Base-by-base conservation (phyloP, 2,329 filamentous ascomycete species). In the Acrocalymma vagum region DNA sequence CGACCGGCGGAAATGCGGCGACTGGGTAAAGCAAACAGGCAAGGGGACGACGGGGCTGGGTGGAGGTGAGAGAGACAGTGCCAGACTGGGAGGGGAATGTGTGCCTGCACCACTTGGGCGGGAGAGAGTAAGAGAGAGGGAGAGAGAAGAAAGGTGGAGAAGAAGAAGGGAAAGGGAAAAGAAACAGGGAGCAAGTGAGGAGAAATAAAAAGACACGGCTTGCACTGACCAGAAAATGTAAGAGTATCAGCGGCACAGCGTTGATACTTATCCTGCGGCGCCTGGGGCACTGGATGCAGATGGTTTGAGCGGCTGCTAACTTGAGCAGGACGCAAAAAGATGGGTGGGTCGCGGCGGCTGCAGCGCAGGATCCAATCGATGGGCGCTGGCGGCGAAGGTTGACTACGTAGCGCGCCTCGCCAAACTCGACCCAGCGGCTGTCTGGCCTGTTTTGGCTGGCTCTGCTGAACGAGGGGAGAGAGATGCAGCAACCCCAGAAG, bases 1-100 rank as follows among this genome's bases (percentile, higher is more conserved):
- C 63, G 66, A 50, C 62, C 59, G 55, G 62, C 64, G 60, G 61
- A 63, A 61, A 45, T 44, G 23, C 43, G 42, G 52, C 56, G 51
- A 51, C 43, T 43, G 45, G 36, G 49, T 45, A 38, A 59, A 60
- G 63, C 63, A 41, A n/a, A n/a, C 62, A 60, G 62, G 61, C 62
- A 57, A 51, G 51, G 45, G 38, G 44, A 46, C 37, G 45, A 48
- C 38, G 48, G 50, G 51, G 50, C 53, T 39, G 43, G 48, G 42
- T 39, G 39, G 45, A 36, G 39, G 53, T 42, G 46, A 48, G 48
- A 43, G 39, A 37, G 53, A 46, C 58, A 60, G 52, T 61, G 51
- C 55, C 53, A 48, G 54, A 54, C 48, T 53, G 51, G 51, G 29
- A 16, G 29, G 30, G 51, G 44, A 55, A 48, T 47, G n/a, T n/a